Evolutionary conservation across 2,329 filamentous ascomycete genomes (phyloP), one percentile per base, ranked within the genome.

Genomic region (Rugonectria rugulosa): DNA sequence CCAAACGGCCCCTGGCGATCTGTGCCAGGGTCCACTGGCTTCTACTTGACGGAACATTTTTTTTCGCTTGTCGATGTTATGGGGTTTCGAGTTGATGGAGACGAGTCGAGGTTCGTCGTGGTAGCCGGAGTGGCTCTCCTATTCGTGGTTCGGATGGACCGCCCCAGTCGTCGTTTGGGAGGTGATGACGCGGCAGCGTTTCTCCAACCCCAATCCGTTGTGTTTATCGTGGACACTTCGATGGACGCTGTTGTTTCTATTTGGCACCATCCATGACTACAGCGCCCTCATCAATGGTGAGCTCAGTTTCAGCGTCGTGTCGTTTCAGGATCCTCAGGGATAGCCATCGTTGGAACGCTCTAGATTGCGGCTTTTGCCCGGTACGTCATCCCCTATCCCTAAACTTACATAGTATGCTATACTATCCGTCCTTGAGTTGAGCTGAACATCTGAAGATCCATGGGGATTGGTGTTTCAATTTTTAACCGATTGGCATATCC

Each of bases 31-130:
- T 53, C 46, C 50, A 59, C 41, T 37, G 37, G 21, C 43, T 54
- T 61, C 53, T 65, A 56, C 48, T 66, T 64, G 61, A 59, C 62
- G 61, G 57, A 66, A 66, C 59, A 67, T 67, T 54, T 32, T 59
- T 44, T 42, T 54, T 26, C 14, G 32, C 24, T 38, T 40, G 43
- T 57, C 26, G 53, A 53, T 45, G 52, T 53, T 52, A 38, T 56
- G 42, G 41, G 41, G 60, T 67, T 67, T 65, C 62, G 64, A 45
- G 46, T 62, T 57, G 56, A 62, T 48, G 40, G 49, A 26, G 51
- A 36, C 34, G 40, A 17, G 36, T 45, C 23, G 36, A 46, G 34
- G 31, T 45, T 48, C 21, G 42, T 48, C 53, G 49, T 29, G 38
- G 52, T 47, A 34, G 52, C 45, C 43, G 26, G 41, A n/a, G 10